Percentiles rank a stretch among this genome's conserved stretches.
Conservation (phyloP, 2,329 filamentous ascomycete genomes). For the Sporothrix mexicana region DNA sequence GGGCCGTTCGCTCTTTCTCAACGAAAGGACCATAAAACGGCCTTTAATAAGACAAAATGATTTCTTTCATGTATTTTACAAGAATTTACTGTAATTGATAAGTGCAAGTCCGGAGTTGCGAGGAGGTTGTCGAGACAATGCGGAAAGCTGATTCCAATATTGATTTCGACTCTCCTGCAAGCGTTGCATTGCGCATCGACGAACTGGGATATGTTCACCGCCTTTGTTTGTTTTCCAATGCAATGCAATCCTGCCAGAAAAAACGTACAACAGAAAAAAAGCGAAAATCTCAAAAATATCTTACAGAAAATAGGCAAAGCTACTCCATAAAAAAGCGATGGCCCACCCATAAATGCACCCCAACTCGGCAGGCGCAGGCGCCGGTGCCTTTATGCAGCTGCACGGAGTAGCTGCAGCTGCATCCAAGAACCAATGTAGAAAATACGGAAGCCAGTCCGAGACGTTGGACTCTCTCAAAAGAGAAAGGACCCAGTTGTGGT, state of each 20-base stretch:
- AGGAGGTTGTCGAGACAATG: neutral
- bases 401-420: neutral
- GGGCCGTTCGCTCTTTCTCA: neutral
- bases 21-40: neutral
- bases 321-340: constrained; percentile 14
- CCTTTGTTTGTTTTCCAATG: constrained; percentile 12
- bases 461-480: neutral
- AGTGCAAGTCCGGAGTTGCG: neutral
- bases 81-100: neutral
- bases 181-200: too few species aligned
- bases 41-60: too few species aligned
- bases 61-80: neutral
- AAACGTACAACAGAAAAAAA: constrained; percentile 9
- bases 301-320: neutral
- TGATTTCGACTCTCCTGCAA: too few species aligned
- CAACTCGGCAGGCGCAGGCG: constrained; percentile 16
- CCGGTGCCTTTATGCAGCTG: constrained; percentile 7
- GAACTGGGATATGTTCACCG: constrained; percentile 18
- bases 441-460: neutral
- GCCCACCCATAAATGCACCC: constrained; percentile 20
- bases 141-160: neutral
- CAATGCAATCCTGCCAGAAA: neutral
- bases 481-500: neutral
- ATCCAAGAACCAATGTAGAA: neutral
- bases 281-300: too few species aligned